These are phyloP conservation scores for Chrysoporthe deuterocubensis DNA, from an alignment of 2,329 filamentous ascomycete genomes.

Conservation along the genomic window DNA sequence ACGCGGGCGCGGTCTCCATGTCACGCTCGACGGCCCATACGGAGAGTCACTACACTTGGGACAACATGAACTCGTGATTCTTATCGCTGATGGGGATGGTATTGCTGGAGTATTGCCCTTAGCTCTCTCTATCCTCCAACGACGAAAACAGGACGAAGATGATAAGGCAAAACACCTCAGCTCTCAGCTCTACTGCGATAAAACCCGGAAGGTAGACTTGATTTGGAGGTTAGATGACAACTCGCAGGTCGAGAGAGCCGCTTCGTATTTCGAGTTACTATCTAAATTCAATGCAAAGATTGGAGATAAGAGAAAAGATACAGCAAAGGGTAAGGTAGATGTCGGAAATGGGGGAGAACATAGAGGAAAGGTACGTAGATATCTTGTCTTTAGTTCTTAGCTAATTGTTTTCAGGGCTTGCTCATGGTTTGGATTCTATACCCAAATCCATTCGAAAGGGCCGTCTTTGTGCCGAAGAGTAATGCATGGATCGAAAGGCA, in stretches of 20 bases:
- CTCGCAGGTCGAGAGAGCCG: neutral
- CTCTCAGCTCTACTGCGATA: slow-evolving; percentile 3
- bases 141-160: neutral
- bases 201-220: neutral
- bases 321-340: too few relatives aligned
- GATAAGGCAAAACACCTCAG: neutral
- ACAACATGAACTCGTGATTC: neutral
- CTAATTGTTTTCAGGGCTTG: neutral
- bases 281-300: too few relatives aligned
- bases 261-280: neutral
- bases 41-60: neutral
- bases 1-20: neutral
- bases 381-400: too few relatives aligned
- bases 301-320: too few relatives aligned
- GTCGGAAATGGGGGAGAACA: too few relatives aligned
- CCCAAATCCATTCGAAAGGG: neutral
- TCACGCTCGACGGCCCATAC: neutral
- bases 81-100: neutral
- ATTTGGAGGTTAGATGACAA: neutral
- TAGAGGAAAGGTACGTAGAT: neutral
- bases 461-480: neutral
- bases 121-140: neutral
- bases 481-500: neutral
- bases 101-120: neutral
- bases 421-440: slow-evolving; percentile 9